Base-by-base conservation (phyloP, 78 protist genomes). In the Mantamonas sphyraenae region DNA sequence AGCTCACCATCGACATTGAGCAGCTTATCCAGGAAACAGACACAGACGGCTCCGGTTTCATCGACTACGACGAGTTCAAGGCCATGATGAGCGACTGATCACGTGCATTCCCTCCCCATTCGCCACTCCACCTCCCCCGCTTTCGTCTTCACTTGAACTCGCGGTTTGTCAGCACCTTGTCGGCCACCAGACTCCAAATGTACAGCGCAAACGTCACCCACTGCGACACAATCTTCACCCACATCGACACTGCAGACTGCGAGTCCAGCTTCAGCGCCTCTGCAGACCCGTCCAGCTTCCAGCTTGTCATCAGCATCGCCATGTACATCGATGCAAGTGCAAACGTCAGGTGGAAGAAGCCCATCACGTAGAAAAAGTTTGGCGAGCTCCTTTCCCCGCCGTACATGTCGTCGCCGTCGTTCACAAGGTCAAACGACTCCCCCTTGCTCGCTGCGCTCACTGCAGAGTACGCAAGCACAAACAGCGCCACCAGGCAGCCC, bases 41-140 rank as follows among this genome's bases (percentile, higher is more conserved):
- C 72, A 66, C 73, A 4, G 80, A 74, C 45, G 8, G 1, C 4
- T 74, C 80, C 10, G 80, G 80, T 17, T 74, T 38, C 63, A 26
- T 74, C 40, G 80, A 74, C 33, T 74, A 38, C 58, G 59, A 39
- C 34, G 80, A 74, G 61, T 74, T 74, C 66, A 2, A 17, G 17
- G 47, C 59, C 3, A 74, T 63, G 64, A 7, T 74, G 59, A 9
- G 35, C 19, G 66, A 73, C n/a, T n/a, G n/a, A n/a, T n/a, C n/a
- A n/a, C n/a, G n/a, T n/a, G n/a, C n/a, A n/a, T n/a, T n/a, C n/a
- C n/a, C n/a, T n/a, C n/a, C n/a, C n/a, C n/a, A n/a, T n/a, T n/a
- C n/a, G n/a, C n/a, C n/a, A n/a, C n/a, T n/a, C n/a, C n/a, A n/a
- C n/a, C n/a, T n/a, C n/a, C n/a, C n/a, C n/a, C n/a, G 51, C 64